Percentiles rank a stretch among this genome's conserved stretches.
These are phyloP conservation scores for Penicillium sp. DNA, from an alignment of 2,329 filamentous ascomycete genomes.

Conservation along the genomic window DNA sequence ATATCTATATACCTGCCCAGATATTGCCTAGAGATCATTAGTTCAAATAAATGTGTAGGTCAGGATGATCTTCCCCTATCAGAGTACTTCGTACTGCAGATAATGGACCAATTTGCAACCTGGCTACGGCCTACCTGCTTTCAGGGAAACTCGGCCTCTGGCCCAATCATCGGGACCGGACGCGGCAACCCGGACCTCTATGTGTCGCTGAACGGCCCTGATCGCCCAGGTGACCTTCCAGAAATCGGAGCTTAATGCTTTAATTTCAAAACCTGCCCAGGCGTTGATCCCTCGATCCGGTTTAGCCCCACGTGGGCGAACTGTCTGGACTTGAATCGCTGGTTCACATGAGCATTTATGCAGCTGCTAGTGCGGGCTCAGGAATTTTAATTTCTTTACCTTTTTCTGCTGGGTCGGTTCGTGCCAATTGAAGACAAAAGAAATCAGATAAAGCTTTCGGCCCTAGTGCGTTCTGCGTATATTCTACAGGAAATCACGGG, in stretches of 20 bases:
- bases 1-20: neutral
- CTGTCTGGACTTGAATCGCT: neutral
- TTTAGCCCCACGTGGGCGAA: neutral
- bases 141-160: neutral
- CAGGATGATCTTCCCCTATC: no score
- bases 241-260: neutral
- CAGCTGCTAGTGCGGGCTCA: conserved; percentile 2
- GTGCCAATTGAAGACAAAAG: conserved; percentile 18
- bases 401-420: neutral
- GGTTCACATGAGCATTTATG: conserved; percentile 1
- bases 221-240: neutral
- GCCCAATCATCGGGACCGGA: neutral
- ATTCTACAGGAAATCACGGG: conserved; percentile 36
- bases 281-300: neutral
- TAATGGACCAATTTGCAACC: neutral
- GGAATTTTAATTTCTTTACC: neutral
- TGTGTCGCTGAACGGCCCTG: neutral
- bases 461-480: conserved; percentile 34
- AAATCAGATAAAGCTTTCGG: conserved; percentile 29
- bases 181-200: neutral
- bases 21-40: neutral
- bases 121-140: neutral
- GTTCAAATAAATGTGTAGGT: neutral
- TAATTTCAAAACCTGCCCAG: neutral
- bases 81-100: neutral